Base-by-base conservation (phyloP, 1,284 basidiomycete species). In the Irpex sp. region DNA sequence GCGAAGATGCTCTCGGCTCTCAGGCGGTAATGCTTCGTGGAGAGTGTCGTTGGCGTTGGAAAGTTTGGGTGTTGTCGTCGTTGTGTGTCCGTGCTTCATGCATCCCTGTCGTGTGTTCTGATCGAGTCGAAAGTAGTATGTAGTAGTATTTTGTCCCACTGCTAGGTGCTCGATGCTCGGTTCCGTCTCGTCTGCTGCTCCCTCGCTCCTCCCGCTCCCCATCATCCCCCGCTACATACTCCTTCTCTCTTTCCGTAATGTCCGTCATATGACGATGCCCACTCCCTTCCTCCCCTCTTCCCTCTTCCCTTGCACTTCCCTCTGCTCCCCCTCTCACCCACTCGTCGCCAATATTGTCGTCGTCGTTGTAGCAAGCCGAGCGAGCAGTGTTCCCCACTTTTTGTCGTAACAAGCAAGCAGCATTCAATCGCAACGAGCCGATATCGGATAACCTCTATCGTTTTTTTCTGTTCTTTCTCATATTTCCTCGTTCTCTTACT, bases 1-100 rank as follows among this genome's bases (percentile, higher is more conserved):
- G 90, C 89, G 66, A 92, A 92, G 84, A 91, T 93, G 89, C 78
- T 93, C 66, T 91, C 87, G 65, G 89, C 89, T 59, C 75, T 91
- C 76, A 82, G 88, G 71, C 85, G 86, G 71, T 90, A 76, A 82
- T 69, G 15, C 68, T 59, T 57, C 11, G 38, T 54, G 13, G 47
- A 60, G 60, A 38, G 47, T 57, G 58, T 60, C 58, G 52, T 59
- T 48, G 47, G 17, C 8, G 11, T n/a, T 1, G 37, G 13, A 44
- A 15, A 13, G 3, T n/a, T 31, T 44, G 26, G 17, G 21, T 47
- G 26, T 56, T 13, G 51, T 61, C 9, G 49, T n/a, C 31, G 47
- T 21, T 60, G 15, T 37, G 38, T 59, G 26, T 38, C 34, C 13
- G 47, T 60, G 58, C 57, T 8, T 17, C 47, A 13, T 37, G 31